A percentile compares a stretch with the other conserved stretches of the same genome.
Conservation (phyloP, 2,329 filamentous ascomycete species). For the Xylariaceae sp. region DNA sequence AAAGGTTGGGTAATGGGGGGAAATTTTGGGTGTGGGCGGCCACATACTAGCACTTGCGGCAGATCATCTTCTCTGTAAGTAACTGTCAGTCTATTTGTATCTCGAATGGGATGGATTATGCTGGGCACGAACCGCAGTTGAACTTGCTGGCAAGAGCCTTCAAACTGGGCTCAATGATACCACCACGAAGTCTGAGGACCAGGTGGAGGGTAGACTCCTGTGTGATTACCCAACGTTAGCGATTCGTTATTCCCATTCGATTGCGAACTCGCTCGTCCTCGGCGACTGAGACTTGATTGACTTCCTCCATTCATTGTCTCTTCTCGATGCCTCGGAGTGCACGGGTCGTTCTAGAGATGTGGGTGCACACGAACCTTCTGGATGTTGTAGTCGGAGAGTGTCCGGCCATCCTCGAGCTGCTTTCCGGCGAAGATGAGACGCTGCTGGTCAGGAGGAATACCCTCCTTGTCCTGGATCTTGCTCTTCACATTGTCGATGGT, state of each 20-base stretch:
- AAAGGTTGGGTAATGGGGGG: not conserved
- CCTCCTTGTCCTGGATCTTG: conserved; percentile 99
- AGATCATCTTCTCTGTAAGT: conserved; percentile 77
- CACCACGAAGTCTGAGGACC: conserved; percentile 97
- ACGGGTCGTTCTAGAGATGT: not conserved
- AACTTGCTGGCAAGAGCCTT: conserved; percentile 98
- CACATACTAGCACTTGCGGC: conserved; percentile 99
- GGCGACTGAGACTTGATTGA: not conserved
- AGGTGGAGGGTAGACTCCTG: conserved; percentile 97
- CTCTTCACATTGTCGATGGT: conserved; percentile 99
- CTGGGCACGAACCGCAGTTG: conserved; percentile 68
- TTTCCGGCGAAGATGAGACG: conserved; percentile 98
- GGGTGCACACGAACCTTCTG: conserved; percentile 70
- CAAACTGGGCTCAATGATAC: conserved; percentile 98
- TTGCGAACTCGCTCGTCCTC: not conserved
- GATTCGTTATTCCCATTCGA: not conserved
- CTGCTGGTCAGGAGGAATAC: conserved; percentile 96
- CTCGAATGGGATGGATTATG: not conserved
- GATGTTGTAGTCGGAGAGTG: conserved; percentile 97
- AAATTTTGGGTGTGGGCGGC: not conserved
- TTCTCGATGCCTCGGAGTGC: not conserved
- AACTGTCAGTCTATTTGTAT: conserved; percentile 3
- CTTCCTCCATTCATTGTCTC: not conserved
- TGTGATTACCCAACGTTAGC: conserved; percentile 1
- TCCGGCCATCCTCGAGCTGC: conserved; percentile 98